Evolutionary conservation across 2,329 filamentous ascomycete genomes (phyloP).

Genomic region (Arachnomyces sp.): DNA sequence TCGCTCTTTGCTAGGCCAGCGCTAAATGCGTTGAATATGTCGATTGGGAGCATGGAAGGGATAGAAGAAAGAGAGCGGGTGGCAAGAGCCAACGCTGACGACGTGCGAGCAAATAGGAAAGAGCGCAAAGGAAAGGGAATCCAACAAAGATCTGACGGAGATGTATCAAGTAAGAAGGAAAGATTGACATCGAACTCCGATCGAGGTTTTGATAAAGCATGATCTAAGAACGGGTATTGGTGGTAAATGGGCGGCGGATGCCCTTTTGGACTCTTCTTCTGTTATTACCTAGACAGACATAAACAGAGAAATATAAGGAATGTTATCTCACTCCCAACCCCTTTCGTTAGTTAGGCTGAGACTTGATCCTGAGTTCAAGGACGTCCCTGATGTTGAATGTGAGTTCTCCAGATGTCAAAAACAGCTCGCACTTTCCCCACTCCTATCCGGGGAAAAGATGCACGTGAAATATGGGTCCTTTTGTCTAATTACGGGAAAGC

Average conservation of each 20-base stretch:
- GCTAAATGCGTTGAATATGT: conserved; percentile 10
- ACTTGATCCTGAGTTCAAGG: too few relatives aligned
- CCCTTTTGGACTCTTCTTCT: too few relatives aligned
- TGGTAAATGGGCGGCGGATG: too few relatives aligned
- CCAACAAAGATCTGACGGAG: not conserved
- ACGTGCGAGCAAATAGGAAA: not conserved
- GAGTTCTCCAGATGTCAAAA: too few relatives aligned
- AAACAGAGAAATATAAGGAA: too few relatives aligned
- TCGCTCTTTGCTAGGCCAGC: conserved; percentile 12
- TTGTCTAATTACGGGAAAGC: not conserved
- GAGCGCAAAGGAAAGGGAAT: not conserved
- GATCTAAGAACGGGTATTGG: too few relatives aligned
- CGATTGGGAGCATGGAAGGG: conserved; percentile 13
- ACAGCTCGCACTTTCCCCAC: too few relatives aligned
- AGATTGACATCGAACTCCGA: not conserved
- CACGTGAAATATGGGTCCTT: not conserved
- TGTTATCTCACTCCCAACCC: too few relatives aligned
- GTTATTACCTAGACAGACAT: too few relatives aligned
- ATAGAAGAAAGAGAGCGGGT: conserved; percentile 10
- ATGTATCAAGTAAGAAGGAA: not conserved
- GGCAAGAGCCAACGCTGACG: conserved; percentile 2
- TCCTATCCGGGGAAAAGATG: too few relatives aligned
- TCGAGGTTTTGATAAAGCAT: not conserved
- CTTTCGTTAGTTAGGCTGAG: too few relatives aligned
- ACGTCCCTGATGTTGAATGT: too few relatives aligned